Conservation (phyloP, 2,329 filamentous ascomycete species). For the Madurella fahalii region DNA sequence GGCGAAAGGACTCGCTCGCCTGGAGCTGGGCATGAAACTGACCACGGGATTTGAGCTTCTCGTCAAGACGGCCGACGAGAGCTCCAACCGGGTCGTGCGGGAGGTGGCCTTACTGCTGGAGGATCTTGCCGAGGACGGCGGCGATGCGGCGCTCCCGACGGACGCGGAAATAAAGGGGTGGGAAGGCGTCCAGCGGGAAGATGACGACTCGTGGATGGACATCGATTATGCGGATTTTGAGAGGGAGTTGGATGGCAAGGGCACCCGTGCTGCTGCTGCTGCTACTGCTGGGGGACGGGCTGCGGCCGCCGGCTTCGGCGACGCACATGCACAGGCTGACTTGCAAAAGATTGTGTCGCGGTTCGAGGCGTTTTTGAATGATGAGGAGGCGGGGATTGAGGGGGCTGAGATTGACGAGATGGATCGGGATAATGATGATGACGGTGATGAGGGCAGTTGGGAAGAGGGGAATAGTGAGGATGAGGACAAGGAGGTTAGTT, state of each 20-base stretch:
- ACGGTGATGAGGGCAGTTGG: slow-evolving; percentile 49
- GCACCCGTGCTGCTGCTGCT: slow-evolving; percentile 30
- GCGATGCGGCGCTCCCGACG: slow-evolving; percentile 57
- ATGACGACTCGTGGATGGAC: slow-evolving; percentile 87
- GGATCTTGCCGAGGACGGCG: slow-evolving; percentile 70
- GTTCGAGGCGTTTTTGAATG: slow-evolving; percentile 89
- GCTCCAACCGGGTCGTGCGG: slow-evolving; percentile 63
- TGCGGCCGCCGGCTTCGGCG: slow-evolving; percentile 53
- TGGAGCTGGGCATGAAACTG: slow-evolving; percentile 82
- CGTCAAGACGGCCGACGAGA: slow-evolving; percentile 61
- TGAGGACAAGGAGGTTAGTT: slow-evolving; percentile 72
- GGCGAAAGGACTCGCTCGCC: slow-evolving; percentile 34
- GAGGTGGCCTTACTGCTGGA: slow-evolving; percentile 74
- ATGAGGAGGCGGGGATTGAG: slow-evolving; percentile 75
- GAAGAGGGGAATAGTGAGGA: slow-evolving; percentile 53
- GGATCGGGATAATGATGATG: slow-evolving; percentile 58
- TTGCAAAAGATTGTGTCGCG: slow-evolving; percentile 86
- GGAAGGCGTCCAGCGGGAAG: slow-evolving; percentile 59
- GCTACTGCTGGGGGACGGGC: slow-evolving; percentile 17
- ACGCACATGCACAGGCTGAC: slow-evolving; percentile 66
- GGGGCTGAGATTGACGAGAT: slow-evolving; percentile 71
- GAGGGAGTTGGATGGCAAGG: slow-evolving; percentile 61
- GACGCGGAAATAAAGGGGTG: slow-evolving; percentile 70
- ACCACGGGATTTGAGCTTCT: slow-evolving; percentile 90
- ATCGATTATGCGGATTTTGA: slow-evolving; percentile 91